A percentile compares a stretch with the other conserved stretches of the same genome.
These are phyloP conservation scores for Escovopsis sp. DNA, from an alignment of 2,329 filamentous ascomycete species.

Conservation along the genomic window DNA sequence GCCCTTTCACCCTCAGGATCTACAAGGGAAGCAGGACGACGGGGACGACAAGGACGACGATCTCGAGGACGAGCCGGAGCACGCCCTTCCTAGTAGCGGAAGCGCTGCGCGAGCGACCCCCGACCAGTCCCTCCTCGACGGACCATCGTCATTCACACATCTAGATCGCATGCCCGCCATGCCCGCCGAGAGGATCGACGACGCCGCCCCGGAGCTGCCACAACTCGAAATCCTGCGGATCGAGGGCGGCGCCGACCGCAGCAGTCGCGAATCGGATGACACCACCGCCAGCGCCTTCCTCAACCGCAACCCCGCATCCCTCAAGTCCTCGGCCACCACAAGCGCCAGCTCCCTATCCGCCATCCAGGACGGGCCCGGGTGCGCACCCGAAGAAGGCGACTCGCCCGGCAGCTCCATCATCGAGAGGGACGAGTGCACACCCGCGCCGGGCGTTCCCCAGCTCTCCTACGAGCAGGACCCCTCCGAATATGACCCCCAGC, in stretches of 20 bases:
- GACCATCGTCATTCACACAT: constrained; percentile 31
- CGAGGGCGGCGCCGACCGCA: constrained; percentile 25
- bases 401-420: constrained; percentile 37
- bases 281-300: constrained; percentile 28
- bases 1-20: no score
- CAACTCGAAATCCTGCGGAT: constrained; percentile 16
- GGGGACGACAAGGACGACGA: no score
- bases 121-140: constrained; percentile 17
- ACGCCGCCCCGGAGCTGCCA: constrained; percentile 15
- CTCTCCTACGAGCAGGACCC: constrained; percentile 33
- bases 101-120: constrained; percentile 39
- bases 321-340: constrained; percentile 38
- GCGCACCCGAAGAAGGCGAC: constrained; percentile 24
- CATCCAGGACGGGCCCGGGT: constrained; percentile 31
- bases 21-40: no score
- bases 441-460: constrained; percentile 32
- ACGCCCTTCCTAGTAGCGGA: constrained; percentile 31
- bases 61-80: no score
- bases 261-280: constrained; percentile 39
- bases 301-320: constrained; percentile 29
- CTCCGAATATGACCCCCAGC: constrained; percentile 21
- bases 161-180: constrained; percentile 27
- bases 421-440: constrained; percentile 27
- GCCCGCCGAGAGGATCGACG: constrained; percentile 15
- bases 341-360: constrained; percentile 42